A percentile compares a stretch with the other conserved stretches of the same genome.
Conservation (phyloP, 1,284 basidiomycete species). For the Spongiforma sp. region DNA sequence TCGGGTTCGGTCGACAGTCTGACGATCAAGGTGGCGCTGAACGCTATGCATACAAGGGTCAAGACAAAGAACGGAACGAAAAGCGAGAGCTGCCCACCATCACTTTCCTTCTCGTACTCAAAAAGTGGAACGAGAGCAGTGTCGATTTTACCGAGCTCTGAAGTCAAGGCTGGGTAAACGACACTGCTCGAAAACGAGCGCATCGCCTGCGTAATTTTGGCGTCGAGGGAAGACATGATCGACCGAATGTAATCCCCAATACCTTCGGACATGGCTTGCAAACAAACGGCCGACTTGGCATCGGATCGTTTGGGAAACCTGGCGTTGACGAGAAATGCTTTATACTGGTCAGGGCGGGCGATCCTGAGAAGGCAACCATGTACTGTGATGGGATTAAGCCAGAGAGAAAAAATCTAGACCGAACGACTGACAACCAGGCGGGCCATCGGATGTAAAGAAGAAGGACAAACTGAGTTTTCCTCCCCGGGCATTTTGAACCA, state of each 20-base stretch:
- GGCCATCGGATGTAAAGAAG: slow-evolving; percentile 48
- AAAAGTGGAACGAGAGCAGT: slow-evolving; percentile 44
- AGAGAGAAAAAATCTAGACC: not conserved
- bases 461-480: slow-evolving; percentile 49
- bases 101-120: slow-evolving; percentile 47
- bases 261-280: slow-evolving; percentile 65
- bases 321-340: slow-evolving; percentile 62
- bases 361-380: slow-evolving; percentile 66
- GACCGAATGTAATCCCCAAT: slow-evolving; percentile 58
- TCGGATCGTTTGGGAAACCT: slow-evolving; percentile 61
- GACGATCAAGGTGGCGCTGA: slow-evolving; percentile 55
- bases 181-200: slow-evolving; percentile 47
- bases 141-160: slow-evolving; percentile 51
- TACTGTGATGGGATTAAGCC: slow-evolving; percentile 42
- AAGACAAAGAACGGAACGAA: not conserved
- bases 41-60: slow-evolving; percentile 44
- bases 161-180: slow-evolving; percentile 48
- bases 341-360: slow-evolving; percentile 52
- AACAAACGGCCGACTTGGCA: slow-evolving; percentile 65
- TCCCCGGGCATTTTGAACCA: slow-evolving; percentile 56
- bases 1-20: slow-evolving; percentile 42
- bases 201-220: slow-evolving; percentile 48
- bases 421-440: slow-evolving; percentile 45
- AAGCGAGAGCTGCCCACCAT: slow-evolving; percentile 46
- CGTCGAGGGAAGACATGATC: slow-evolving; percentile 46